Percentiles rank a stretch among this genome's conserved stretches.
Evolutionary conservation across 1,284 basidiomycete genomes (phyloP).

Genomic region (Trichosporon sp.): DNA sequence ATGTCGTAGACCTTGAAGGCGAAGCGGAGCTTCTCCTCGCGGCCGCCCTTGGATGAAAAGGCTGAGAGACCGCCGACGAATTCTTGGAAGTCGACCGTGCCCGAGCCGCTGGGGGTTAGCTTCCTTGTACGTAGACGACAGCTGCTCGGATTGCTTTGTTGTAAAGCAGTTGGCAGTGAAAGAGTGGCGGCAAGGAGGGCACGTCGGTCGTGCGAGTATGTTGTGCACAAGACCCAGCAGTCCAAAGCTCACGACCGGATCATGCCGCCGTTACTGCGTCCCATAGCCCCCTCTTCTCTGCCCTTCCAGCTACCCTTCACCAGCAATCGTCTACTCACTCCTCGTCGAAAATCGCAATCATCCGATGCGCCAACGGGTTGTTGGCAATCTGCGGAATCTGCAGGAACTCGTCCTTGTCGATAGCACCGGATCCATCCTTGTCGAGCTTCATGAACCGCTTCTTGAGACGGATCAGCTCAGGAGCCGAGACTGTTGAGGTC

Average conservation of each 20-base stretch:
- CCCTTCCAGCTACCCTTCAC: not conserved
- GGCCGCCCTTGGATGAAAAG: slow-evolving; percentile 89
- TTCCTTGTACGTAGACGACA: not conserved
- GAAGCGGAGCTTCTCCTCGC: slow-evolving; percentile 94
- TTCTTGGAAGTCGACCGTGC: slow-evolving; percentile 98
- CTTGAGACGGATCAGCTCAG: slow-evolving; percentile 88
- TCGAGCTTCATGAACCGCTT: slow-evolving; percentile 99
- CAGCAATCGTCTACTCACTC: slow-evolving; percentile 60
- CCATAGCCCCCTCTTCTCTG: not conserved
- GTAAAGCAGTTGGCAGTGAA: not conserved
- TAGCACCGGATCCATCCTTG: slow-evolving; percentile 93
- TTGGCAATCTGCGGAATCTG: slow-evolving; percentile 98
- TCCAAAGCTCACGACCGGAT: not conserved
- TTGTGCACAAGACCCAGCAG: too few species aligned
- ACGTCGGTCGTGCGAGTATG: too few species aligned
- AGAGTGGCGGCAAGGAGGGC: too few species aligned
- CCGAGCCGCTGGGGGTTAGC: slow-evolving; percentile 66
- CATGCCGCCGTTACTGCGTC: not conserved
- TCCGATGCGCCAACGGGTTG: slow-evolving; percentile 89
- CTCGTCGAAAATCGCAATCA: slow-evolving; percentile 99
- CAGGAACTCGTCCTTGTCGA: slow-evolving; percentile 97
- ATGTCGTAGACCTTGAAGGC: slow-evolving; percentile 99
- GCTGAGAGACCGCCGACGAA: slow-evolving; percentile 96
- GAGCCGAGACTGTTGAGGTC: slow-evolving; percentile 66
- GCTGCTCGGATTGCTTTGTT: not conserved